These are phyloP conservation scores for Penicillium nordicum DNA, from an alignment of 2,329 filamentous ascomycete genomes.

Conservation along the genomic window DNA sequence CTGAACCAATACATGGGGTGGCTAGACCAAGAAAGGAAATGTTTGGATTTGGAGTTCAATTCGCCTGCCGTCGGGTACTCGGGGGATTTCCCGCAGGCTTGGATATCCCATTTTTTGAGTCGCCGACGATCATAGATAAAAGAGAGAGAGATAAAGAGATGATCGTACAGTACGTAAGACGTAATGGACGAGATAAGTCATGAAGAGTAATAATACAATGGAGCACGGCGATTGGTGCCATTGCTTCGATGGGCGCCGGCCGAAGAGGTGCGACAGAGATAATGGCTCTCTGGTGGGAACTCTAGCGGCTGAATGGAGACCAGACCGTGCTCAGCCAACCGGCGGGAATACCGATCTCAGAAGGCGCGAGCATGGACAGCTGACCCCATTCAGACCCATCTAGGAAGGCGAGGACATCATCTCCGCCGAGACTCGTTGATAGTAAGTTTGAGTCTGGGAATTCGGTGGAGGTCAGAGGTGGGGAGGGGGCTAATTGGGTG, in stretches of 20 bases:
- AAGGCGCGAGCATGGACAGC: conserved; percentile 25
- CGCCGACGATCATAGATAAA: conserved; percentile 8
- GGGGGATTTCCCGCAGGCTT: not conserved
- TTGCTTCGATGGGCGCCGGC: not conserved
- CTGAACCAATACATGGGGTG: not conserved
- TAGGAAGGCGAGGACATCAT: conserved; percentile 38
- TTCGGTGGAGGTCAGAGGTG: conserved; percentile 31
- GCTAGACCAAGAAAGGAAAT: not conserved
- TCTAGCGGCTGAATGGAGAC: conserved; percentile 31
- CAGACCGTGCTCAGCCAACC: conserved; percentile 40
- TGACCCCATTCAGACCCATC: conserved; percentile 36
- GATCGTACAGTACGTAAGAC: conserved; percentile 29
- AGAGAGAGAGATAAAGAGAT: conserved; percentile 5
- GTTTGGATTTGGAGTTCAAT: conserved; percentile 4
- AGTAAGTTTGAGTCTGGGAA: conserved; percentile 24
- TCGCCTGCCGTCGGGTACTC: not conserved
- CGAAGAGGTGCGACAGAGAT: not conserved
- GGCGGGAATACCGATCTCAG: conserved; percentile 31
- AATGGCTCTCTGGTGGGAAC: not conserved
- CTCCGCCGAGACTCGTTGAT: conserved; percentile 36
- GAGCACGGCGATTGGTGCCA: not conserved
- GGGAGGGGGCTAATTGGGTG: conserved; percentile 28
- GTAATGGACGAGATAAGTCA: conserved; percentile 16
- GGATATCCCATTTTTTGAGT: conserved; percentile 6
- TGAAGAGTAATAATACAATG: conserved; percentile 30